Evolutionary conservation across 495 filamentous ascomycete genomes (phyloP).

Genomic region (Xylaria palmicola): DNA sequence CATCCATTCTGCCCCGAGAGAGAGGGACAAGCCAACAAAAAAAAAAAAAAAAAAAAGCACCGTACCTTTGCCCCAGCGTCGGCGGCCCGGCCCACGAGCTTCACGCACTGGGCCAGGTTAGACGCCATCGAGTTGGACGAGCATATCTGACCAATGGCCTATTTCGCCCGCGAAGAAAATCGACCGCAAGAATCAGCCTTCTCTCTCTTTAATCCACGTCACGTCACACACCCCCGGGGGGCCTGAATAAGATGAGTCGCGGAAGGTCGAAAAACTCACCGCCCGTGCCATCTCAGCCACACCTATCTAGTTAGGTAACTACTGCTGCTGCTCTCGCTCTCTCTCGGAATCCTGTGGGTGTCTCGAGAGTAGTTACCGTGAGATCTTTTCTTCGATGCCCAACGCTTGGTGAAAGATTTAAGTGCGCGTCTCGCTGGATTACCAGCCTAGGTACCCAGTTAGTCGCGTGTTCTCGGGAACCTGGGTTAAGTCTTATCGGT

Average conservation of each 20-base stretch:
- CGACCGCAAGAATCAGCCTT: not conserved
- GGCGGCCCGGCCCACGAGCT: slow-evolving; percentile 69
- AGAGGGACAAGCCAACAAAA: too few relatives aligned
- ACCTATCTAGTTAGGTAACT: not conserved
- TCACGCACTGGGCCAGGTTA: slow-evolving; percentile 74
- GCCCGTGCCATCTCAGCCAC: slow-evolving; percentile 2
- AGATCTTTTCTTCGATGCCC: too few relatives aligned
- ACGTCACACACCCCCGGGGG: too few relatives aligned
- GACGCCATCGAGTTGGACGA: slow-evolving; percentile 74
- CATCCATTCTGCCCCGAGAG: too few relatives aligned
- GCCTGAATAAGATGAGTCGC: too few relatives aligned
- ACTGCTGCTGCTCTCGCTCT: not conserved
- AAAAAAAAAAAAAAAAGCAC: not conserved
- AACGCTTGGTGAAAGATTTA: too few relatives aligned
- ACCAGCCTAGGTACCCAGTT: too few relatives aligned
- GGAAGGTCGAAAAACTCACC: not conserved
- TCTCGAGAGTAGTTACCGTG: too few relatives aligned
- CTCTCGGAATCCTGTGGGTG: too few relatives aligned
- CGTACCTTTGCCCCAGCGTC: slow-evolving; percentile 73
- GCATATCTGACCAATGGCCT: slow-evolving; percentile 89
- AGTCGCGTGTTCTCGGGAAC: too few relatives aligned
- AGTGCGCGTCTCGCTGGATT: not conserved
- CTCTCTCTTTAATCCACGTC: not conserved
- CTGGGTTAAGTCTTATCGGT: too few relatives aligned
- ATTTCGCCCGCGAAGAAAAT: not conserved